A percentile compares a stretch with the other conserved stretches of the same genome.
These are phyloP conservation scores for Daldinia childiae DNA, from an alignment of 495 filamentous ascomycete species.

Conservation along the genomic window DNA sequence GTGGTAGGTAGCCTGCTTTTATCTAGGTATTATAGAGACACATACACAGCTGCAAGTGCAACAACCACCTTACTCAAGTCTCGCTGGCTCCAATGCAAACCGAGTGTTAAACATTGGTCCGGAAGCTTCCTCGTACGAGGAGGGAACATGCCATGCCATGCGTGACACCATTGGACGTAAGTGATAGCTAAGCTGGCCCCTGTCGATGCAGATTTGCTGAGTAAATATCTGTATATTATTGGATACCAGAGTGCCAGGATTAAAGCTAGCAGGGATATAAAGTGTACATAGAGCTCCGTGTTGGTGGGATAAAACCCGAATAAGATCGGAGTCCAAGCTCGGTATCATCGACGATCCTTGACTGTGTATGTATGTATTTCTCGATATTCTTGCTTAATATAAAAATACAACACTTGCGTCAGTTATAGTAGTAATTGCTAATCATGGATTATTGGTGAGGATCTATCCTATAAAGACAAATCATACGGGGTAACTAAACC, in stretches of 20 bases:
- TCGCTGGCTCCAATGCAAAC: too few species aligned
- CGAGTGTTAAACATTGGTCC: constrained; percentile 10
- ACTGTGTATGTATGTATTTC: too few species aligned
- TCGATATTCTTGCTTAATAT: too few species aligned
- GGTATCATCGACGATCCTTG: neutral
- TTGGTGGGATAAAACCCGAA: constrained; percentile 7
- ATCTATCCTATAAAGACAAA: too few species aligned
- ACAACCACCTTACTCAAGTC: too few species aligned
- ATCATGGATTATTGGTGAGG: too few species aligned
- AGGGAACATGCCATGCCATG: constrained; percentile 32
- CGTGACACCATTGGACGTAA: constrained; percentile 25
- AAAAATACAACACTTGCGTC: too few species aligned
- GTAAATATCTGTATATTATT: constrained; percentile 35
- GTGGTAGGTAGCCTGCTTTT: constrained; percentile 9
- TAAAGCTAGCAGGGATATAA: constrained; percentile 23
- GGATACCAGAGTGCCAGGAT: constrained; percentile 21
- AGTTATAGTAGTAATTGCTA: too few species aligned
- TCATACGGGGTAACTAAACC: too few species aligned
- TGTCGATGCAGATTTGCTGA: constrained; percentile 34
- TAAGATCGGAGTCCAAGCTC: constrained; percentile 17
- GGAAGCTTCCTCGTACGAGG: constrained; percentile 28
- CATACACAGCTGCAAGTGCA: neutral
- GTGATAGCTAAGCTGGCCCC: constrained; percentile 11
- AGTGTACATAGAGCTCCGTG: neutral
- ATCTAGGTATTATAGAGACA: neutral